phyloP scores from a whole-genome alignment of 148 eudicot genomes.

The Silene uniflora region DNA sequence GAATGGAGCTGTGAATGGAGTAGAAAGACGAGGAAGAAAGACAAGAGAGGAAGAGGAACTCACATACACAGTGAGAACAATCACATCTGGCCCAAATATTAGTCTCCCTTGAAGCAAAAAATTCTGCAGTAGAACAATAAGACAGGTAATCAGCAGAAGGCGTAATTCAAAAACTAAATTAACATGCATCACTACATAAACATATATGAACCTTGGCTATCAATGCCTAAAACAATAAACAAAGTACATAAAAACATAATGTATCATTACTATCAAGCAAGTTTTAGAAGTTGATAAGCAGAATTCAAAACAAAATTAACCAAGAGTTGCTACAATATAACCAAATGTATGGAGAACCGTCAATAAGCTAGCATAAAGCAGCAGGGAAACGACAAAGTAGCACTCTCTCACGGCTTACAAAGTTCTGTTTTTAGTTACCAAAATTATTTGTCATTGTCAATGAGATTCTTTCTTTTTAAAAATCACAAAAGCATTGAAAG shows the following conservation, averaged over 20 bases:
- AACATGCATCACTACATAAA: background rate
- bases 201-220: background rate
- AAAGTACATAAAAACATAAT: background rate
- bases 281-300: background rate
- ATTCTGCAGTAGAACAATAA: conserved; percentile 55
- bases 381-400: no score
- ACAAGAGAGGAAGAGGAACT: conserved; percentile 28
- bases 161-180: background rate
- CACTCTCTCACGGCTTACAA: background rate
- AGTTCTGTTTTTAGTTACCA: background rate
- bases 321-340: background rate
- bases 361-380: background rate
- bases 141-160: background rate
- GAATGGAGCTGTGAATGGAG: background rate
- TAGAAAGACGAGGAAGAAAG: no score
- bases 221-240: background rate
- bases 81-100: conserved; percentile 94
- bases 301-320: no score
- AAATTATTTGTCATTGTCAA: background rate
- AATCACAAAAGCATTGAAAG: no score
- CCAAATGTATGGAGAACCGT: background rate
- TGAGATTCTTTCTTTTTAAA: background rate
- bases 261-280: background rate
- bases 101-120: conserved; percentile 84
- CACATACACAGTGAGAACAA: conserved; percentile 70